Percentiles rank a stretch among this genome's conserved stretches.
Conservation (phyloP, 2,329 filamentous ascomycete species). For the Huntiella decipiens region DNA sequence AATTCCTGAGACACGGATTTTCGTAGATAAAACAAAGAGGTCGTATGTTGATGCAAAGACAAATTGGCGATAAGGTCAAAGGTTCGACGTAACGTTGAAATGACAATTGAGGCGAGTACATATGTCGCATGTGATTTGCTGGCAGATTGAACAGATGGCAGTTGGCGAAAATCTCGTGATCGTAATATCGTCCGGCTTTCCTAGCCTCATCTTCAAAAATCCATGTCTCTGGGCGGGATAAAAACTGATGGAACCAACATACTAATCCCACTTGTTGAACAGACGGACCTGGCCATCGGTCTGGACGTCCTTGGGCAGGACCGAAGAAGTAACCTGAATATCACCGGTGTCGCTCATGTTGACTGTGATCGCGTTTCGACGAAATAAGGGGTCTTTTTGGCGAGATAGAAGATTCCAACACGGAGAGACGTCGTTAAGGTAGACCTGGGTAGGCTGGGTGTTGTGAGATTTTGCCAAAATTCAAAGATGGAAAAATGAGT, state of each 20-base stretch:
- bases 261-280: slow-evolving; percentile 90
- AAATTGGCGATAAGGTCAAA: no score
- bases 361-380: slow-evolving; percentile 12
- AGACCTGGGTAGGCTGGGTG: slow-evolving; percentile 10
- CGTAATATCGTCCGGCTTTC: no score
- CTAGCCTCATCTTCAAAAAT: no score
- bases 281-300: slow-evolving; percentile 89
- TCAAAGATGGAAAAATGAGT: slow-evolving; percentile 12
- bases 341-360: slow-evolving; percentile 90
- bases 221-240: background rate
- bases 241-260: slow-evolving; percentile 8
- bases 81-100: no score
- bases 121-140: no score
- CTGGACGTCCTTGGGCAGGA: slow-evolving; percentile 84
- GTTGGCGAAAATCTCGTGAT: no score
- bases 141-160: no score
- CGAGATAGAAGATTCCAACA: slow-evolving; percentile 17
- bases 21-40: no score
- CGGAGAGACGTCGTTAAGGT: slow-evolving; percentile 12
- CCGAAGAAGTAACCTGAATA: slow-evolving; percentile 71
- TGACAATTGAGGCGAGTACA: no score
- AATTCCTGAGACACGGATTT: no score
- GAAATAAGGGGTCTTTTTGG: slow-evolving; percentile 17
- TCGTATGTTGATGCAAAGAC: no score
- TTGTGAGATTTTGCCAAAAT: slow-evolving; percentile 12